Evolutionary conservation across 2,329 filamentous ascomycete species (phyloP).

Genomic region (Chaetomium strumarium): DNA sequence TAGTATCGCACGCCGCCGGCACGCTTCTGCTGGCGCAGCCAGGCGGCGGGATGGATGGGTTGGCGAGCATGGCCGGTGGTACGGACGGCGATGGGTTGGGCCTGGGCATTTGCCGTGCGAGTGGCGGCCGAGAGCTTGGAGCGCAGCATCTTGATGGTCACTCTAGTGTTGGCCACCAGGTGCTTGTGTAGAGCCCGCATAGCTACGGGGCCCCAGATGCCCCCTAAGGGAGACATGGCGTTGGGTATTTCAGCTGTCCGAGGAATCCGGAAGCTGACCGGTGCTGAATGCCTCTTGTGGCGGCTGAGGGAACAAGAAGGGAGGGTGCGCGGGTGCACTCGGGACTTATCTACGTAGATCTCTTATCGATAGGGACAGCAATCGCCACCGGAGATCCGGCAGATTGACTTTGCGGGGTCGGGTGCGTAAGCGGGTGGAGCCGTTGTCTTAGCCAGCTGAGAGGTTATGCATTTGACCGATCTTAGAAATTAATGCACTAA

Average conservation of each 20-base stretch:
- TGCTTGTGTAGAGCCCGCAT: constrained; percentile 50
- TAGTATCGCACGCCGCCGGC: constrained; percentile 41
- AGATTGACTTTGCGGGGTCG: too few relatives aligned
- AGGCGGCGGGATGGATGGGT: constrained; percentile 46
- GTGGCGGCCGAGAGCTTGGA: constrained; percentile 42
- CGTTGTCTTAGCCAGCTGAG: too few relatives aligned
- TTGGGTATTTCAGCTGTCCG: constrained; percentile 20
- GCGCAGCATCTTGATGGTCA: constrained; percentile 44
- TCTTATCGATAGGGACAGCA: constrained; percentile 20
- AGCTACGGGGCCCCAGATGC: constrained; percentile 52
- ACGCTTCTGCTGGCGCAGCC: constrained; percentile 46
- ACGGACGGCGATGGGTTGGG: constrained; percentile 42
- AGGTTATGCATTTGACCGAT: too few relatives aligned
- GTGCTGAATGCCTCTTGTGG: constrained; percentile 7
- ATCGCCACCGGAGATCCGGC: constrained; percentile 12
- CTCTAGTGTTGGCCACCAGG: constrained; percentile 37
- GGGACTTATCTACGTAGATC: constrained; percentile 21
- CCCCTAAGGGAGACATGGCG: constrained; percentile 50
- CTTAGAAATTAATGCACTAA: too few relatives aligned
- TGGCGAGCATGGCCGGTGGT: constrained; percentile 39
- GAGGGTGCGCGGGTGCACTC: constrained; percentile 17
- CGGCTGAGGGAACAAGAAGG: constrained; percentile 6
- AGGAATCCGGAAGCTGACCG: constrained; percentile 1
- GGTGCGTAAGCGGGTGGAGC: too few relatives aligned
- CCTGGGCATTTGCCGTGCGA: constrained; percentile 39